Evolutionary conservation across 768 basidiomycete species (phyloP).

Genomic region (Rossbeevera mucosa): DNA sequence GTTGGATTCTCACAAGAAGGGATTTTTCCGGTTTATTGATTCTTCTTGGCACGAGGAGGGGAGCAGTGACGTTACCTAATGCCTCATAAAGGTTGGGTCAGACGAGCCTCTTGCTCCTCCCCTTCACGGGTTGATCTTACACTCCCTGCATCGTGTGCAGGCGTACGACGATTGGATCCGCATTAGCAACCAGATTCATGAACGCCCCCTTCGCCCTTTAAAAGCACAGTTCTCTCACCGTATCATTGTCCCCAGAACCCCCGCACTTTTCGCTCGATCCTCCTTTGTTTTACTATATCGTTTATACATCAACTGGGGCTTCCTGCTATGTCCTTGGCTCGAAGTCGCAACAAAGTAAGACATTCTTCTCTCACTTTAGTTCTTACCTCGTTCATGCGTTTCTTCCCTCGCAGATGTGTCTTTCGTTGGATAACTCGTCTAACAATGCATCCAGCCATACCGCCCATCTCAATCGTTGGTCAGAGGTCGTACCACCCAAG

Average conservation of each 20-base stretch:
- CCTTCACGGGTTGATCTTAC: slow-evolving; percentile 7
- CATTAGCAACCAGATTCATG: not conserved
- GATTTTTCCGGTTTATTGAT: slow-evolving; percentile 19
- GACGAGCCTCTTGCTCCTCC: slow-evolving; percentile 2
- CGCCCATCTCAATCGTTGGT: slow-evolving; percentile 42
- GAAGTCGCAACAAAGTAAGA: slow-evolving; percentile 24
- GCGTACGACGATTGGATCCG: slow-evolving; percentile 21
- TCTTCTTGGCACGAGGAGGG: slow-evolving; percentile 25
- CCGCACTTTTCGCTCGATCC: not conserved
- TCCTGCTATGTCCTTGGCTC: slow-evolving; percentile 13
- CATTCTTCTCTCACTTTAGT: not conserved
- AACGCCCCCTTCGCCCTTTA: slow-evolving; percentile 1
- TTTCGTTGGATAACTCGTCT: slow-evolving; percentile 21
- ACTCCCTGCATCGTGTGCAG: slow-evolving; percentile 19
- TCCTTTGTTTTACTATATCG: not conserved
- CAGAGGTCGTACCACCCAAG: slow-evolving; percentile 52
- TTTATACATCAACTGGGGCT: not conserved
- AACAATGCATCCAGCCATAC: slow-evolving; percentile 8
- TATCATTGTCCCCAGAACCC: not conserved
- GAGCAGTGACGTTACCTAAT: slow-evolving; percentile 7
- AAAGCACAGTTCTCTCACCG: not conserved
- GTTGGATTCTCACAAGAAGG: slow-evolving; percentile 18
- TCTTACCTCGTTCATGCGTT: not conserved
- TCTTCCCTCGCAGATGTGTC: slow-evolving; percentile 14
- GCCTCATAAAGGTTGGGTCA: slow-evolving; percentile 23